phyloP scores from a whole-genome alignment of 2,329 filamentous ascomycete species.

The Alternaria triticimaculans region DNA sequence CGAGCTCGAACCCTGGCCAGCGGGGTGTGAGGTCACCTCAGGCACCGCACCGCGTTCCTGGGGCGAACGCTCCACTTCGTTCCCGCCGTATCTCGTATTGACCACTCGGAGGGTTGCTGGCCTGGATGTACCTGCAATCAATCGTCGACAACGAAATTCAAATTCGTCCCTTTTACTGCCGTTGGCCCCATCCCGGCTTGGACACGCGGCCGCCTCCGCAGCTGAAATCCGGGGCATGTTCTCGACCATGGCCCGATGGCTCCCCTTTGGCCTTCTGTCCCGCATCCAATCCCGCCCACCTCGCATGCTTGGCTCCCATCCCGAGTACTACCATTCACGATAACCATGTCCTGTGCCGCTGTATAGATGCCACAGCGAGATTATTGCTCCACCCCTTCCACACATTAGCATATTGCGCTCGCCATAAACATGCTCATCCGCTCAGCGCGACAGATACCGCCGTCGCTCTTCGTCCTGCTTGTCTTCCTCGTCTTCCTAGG shows the following conservation, averaged over 20 bases:
- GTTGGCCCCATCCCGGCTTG: background rate
- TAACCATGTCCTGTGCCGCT: slow-evolving; percentile 11
- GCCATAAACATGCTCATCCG: slow-evolving; percentile 34
- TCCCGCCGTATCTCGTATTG: background rate
- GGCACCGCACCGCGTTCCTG: background rate
- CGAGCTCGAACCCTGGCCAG: background rate
- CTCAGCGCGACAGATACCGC: slow-evolving; percentile 28
- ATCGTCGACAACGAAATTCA: background rate
- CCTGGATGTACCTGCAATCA: background rate
- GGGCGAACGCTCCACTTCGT: slow-evolving; percentile 4
- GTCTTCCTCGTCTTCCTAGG: slow-evolving; percentile 40
- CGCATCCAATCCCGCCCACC: slow-evolving; percentile 23
- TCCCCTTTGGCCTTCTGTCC: slow-evolving; percentile 18
- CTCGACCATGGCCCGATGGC: slow-evolving; percentile 12
- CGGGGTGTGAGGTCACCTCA: background rate
- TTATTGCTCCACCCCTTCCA: background rate
- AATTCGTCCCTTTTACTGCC: background rate
- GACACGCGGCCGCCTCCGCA: background rate
- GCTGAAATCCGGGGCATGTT: slow-evolving; percentile 1
- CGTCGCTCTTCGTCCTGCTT: slow-evolving; percentile 32
- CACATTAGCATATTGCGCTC: background rate
- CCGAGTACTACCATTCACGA: slow-evolving; percentile 19
- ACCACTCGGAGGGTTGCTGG: background rate
- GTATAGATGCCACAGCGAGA: slow-evolving; percentile 6
- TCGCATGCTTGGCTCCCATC: slow-evolving; percentile 24